A percentile compares a stretch with the other conserved stretches of the same genome.
These are phyloP conservation scores for Urochloa ruziziensis DNA, from an alignment of 176 grass and related monocot species.

Conservation along the genomic window DNA sequence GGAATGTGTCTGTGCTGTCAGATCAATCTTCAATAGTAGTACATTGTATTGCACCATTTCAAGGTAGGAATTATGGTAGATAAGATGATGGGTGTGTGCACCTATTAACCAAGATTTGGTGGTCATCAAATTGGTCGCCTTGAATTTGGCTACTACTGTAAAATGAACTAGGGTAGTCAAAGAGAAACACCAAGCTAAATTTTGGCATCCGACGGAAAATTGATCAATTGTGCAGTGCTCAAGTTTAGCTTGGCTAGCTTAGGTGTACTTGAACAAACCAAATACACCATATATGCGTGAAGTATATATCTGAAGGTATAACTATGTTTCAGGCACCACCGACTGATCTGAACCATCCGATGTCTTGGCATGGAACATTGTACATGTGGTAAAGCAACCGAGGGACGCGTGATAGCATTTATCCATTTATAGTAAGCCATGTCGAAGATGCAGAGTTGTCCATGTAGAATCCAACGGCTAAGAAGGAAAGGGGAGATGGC, in stretches of 20 bases:
- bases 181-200: background rate
- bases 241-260: background rate
- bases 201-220: background rate
- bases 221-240: background rate
- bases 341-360: background rate
- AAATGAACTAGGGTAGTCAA: background rate
- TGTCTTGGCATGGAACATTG: background rate
- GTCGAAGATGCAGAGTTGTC: background rate
- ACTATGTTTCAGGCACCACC: background rate
- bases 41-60: background rate
- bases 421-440: background rate
- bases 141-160: background rate
- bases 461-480: background rate
- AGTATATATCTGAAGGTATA: background rate
- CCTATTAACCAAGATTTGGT: too few relatives aligned
- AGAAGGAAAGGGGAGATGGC: background rate
- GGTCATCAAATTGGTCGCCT: too few relatives aligned
- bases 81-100: background rate
- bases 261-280: background rate
- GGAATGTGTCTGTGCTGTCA: constrained; percentile 16
- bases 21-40: background rate
- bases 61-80: background rate
- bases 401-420: background rate
- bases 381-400: background rate
- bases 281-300: background rate